Evolutionary conservation across 345 rosid genomes (phyloP).

Genomic region (Cardamine resedifolia): DNA sequence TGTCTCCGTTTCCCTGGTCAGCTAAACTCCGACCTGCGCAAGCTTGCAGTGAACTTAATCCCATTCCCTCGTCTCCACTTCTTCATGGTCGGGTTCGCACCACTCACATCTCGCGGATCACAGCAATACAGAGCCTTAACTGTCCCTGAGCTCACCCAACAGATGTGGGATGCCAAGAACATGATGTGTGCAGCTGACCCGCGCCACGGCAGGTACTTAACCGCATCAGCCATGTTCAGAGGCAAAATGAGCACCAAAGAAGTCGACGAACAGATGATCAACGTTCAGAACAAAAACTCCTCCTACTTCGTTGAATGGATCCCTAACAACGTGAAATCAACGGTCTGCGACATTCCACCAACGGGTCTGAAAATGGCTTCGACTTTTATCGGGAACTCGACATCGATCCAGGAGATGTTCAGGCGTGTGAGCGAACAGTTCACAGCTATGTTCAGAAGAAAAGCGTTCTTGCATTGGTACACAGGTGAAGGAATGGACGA

Average conservation of each 20-base stretch:
- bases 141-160: slow-evolving; percentile 77
- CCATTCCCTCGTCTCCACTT: slow-evolving; percentile 79
- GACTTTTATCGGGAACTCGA: slow-evolving; percentile 79
- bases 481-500: slow-evolving; percentile 88
- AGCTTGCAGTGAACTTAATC: slow-evolving; percentile 71
- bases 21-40: slow-evolving; percentile 72
- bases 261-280: slow-evolving; percentile 78
- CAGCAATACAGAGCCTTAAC: slow-evolving; percentile 74
- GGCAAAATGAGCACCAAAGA: slow-evolving; percentile 86
- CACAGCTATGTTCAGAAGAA: slow-evolving; percentile 74
- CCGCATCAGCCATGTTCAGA: slow-evolving; percentile 79
- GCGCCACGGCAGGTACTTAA: slow-evolving; percentile 71
- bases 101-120: slow-evolving; percentile 73
- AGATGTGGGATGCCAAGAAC: slow-evolving; percentile 87
- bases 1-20: slow-evolving; percentile 78
- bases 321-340: slow-evolving; percentile 77
- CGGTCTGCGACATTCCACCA: slow-evolving; percentile 79
- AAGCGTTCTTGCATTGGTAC: slow-evolving; percentile 81
- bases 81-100: slow-evolving; percentile 79
- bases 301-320: slow-evolving; percentile 81
- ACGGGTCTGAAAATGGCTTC: slow-evolving; percentile 78
- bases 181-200: slow-evolving; percentile 91
- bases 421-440: slow-evolving; percentile 75
- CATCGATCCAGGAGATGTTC: slow-evolving; percentile 78
- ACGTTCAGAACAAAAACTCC: slow-evolving; percentile 78